Percentiles rank a stretch among this genome's conserved stretches.
Evolutionary conservation across 352 stramenopile species (phyloP).

Genomic region (Phytophthora melonis): DNA sequence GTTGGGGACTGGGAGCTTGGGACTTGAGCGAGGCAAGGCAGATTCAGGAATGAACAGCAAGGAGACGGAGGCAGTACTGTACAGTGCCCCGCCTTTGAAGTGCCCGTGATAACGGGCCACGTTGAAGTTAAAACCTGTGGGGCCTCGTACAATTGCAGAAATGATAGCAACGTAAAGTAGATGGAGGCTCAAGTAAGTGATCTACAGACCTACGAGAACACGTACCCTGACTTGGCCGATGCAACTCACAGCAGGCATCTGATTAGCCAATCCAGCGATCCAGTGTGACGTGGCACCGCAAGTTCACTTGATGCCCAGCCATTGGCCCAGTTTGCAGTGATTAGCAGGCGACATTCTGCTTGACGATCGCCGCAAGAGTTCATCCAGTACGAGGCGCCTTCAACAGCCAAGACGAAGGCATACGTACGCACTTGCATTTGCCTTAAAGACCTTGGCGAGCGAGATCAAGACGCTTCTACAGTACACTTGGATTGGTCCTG

Average conservation of each 20-base stretch:
- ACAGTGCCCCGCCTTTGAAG: too few relatives aligned
- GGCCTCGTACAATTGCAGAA: neutral
- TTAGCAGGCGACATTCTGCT: neutral
- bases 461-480: too few relatives aligned
- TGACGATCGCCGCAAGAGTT: too few relatives aligned
- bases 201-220: neutral
- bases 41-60: constrained; percentile 29
- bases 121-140: neutral
- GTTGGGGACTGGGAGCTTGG: neutral
- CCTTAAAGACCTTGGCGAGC: too few relatives aligned
- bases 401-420: too few relatives aligned
- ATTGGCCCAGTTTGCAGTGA: neutral
- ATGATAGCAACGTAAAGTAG: neutral
- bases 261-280: constrained; percentile 4
- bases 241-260: neutral
- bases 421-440: too few relatives aligned
- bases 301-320: neutral
- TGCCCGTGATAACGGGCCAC: neutral
- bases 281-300: neutral
- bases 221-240: neutral
- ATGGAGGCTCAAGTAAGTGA: neutral
- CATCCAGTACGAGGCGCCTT: too few relatives aligned
- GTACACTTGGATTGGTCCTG: too few relatives aligned
- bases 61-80: neutral
- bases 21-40: constrained; percentile 21